Evolutionary conservation across 768 basidiomycete species (phyloP), one percentile per base, ranked within the genome.

Genomic region (Heimioporus sp.): DNA sequence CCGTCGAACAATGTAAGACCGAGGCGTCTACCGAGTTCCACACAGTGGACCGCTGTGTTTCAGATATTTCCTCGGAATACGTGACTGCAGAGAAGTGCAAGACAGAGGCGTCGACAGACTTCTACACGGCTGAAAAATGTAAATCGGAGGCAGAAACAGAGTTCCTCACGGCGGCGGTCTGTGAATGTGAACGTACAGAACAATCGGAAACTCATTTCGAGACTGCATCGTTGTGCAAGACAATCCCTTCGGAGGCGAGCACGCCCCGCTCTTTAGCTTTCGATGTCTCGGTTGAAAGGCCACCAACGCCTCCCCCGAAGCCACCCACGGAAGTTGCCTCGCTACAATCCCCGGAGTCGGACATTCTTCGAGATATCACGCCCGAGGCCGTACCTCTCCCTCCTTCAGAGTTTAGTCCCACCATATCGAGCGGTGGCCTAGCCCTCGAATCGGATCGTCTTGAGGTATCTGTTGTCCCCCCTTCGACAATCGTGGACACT

Each of bases 131-230:
- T 20, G 75, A 79, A 43, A 48, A 58, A 16, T 72, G 76, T 30
- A 64, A 61, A 51, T 53, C 57, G 2, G 64, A 66, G 41, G 55
- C 58, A 1, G 67, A 68, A 48, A 76, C 78, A 8, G 80, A 80
- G 35, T 75, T 75, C 43, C 64, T 76, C 17, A 77, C 76, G 2
- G 81, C 80, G 5, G 77, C 77, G 40, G 12, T 66, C 13, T 75
- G 78, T n/a, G 62, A 68, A 48, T 66, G 64, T 41, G 54, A 59
- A 30, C 55, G 39, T 31, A 52, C 57, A 4, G 66, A 61, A 38
- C 53, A 50, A 34, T 85, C 79, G 52, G 71, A 76, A 46, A 83
- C 80, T 4, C 63, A 68, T 2, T 86, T 77, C 48, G 71, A 75
- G 53, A 84, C 81, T 7, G 83, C 78, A 1, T 71, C 69, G 10